Conservation (phyloP, 176 grass and related monocot genomes). For the Zoysia japonica region DNA sequence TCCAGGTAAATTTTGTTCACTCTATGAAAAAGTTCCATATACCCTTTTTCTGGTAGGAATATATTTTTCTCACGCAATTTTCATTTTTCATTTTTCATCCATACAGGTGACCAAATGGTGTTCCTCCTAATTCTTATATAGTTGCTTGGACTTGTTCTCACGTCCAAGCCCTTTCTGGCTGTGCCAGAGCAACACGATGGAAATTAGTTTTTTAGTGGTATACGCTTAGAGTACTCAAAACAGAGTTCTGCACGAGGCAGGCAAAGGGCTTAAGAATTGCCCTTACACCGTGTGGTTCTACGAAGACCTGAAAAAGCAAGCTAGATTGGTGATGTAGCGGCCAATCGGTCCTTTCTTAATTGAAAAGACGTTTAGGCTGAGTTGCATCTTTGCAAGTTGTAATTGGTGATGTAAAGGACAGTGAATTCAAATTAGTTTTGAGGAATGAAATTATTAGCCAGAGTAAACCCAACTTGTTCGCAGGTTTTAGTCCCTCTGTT, state of each 20-base stretch:
- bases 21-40: not conserved
- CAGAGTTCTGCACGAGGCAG: not conserved
- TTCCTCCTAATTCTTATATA: slow-evolving; percentile 63
- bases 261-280: not conserved
- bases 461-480: too few species aligned
- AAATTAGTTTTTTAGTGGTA: slow-evolving; percentile 6
- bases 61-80: not conserved
- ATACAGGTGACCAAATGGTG: slow-evolving; percentile 69
- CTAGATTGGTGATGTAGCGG: not conserved
- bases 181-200: slow-evolving; percentile 25
- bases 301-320: not conserved
- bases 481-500: too few species aligned
- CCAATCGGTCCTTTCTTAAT: not conserved
- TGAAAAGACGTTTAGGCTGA: not conserved
- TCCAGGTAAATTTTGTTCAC: slow-evolving; percentile 43
- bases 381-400: slow-evolving; percentile 3
- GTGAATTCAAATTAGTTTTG: not conserved
- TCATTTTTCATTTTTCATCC: not conserved
- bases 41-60: not conserved
- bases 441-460: not conserved
- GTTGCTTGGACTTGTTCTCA: slow-evolving; percentile 54
- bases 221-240: slow-evolving; percentile 2
- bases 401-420: not conserved
- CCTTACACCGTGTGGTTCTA: not conserved
- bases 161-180: slow-evolving; percentile 60